Evolutionary conservation across 192 early-diverging fungal genomes (phyloP).

Genomic region (Backusella parvicylindrica): DNA sequence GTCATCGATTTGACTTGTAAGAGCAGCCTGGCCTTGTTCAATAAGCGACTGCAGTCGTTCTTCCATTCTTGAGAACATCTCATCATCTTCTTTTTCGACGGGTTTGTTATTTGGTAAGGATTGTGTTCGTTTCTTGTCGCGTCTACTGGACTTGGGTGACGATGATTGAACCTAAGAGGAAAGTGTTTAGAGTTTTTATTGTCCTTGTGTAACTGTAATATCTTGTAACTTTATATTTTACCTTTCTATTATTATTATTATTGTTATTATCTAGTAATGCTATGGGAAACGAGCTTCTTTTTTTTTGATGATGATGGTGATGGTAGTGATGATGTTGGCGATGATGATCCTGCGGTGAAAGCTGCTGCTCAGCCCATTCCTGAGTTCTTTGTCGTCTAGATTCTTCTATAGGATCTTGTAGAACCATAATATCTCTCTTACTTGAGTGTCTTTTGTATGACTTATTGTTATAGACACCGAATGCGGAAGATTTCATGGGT

Average conservation of each 20-base stretch:
- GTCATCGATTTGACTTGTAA: slow-evolving; percentile 3
- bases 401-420: slow-evolving; percentile 3
- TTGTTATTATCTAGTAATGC: neutral
- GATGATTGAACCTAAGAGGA: neutral
- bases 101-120: neutral
- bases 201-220: neutral
- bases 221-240: neutral
- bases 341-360: neutral
- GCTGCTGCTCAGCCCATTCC: slow-evolving; percentile 10
- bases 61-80: slow-evolving; percentile 11
- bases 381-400: slow-evolving; percentile 11
- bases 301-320: neutral
- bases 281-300: neutral
- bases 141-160: neutral
- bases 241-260: slow-evolving; percentile 8
- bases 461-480: neutral
- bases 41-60: slow-evolving; percentile 12
- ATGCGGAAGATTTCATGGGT: neutral
- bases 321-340: neutral
- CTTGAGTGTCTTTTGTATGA: neutral
- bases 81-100: slow-evolving; percentile 7
- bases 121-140: slow-evolving; percentile 4
- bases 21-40: slow-evolving; percentile 12
- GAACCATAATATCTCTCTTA: neutral
- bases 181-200: neutral